Evolutionary conservation across 148 eudicot species (phyloP), one percentile per base, ranked within the genome.

Genomic region (Camellia japonica): DNA sequence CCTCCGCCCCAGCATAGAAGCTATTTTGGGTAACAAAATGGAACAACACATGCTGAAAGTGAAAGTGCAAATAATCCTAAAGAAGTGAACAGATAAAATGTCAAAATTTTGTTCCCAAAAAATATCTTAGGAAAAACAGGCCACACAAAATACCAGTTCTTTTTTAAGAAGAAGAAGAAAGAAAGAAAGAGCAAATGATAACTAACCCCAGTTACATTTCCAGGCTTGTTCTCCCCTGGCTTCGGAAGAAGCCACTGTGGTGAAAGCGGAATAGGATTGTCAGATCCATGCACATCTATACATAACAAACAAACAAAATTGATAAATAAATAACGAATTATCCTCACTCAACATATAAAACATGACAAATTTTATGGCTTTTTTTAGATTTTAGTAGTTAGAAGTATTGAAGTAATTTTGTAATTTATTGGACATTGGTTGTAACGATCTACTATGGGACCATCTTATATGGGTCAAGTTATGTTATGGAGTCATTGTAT

Each of bases 201-300:
- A 88, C 98, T 73, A 56, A 94, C 97, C 97, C 89, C 97, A 79
- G 85, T 63, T 60, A 83, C 56, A 79, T 79, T 71, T 84, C 90
- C 99, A 86, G 88, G 59, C 90, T 93, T 96, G 67, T 83, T 88
- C 80, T 93, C 98, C 85, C 94, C 99, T 9, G 90, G 89, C 86
- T 93, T 96, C 42, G 97, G 90, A 49, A 85, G 92, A 84, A 90
- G 98, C 98, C 99, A 96, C 82, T 93, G 98, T 71, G 99, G 99
- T 77, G 99, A 93, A 83, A 96, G 98, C 41, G 99, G 98, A 71
- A 96, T 87, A 8, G 91, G 68, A 90, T 75, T 89, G 83, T 92
- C 94, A 15, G 90, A 72, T 79, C 90, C 97, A 72, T 85, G 90
- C 84, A 88, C 73, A 88, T 90, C 98, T 96, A 87, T 85, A 89